phyloP scores from a whole-genome alignment of 208 protist species.

The Borovskyia barvae region DNA sequence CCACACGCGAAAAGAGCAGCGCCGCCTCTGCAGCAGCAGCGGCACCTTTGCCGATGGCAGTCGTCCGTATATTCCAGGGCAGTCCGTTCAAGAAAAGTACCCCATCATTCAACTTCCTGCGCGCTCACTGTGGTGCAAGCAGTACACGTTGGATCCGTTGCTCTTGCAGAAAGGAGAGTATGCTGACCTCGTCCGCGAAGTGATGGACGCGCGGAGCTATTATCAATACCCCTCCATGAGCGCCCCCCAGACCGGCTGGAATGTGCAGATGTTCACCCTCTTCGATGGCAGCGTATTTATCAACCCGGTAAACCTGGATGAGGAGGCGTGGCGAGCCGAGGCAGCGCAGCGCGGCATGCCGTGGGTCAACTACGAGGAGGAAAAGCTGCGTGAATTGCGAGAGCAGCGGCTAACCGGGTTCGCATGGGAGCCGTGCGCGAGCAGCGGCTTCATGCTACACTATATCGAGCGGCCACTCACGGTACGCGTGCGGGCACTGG shows the following conservation, averaged over 20 bases:
- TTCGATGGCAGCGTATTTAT: conserved; percentile 83
- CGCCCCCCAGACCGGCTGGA: conserved; percentile 87
- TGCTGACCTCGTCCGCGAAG: conserved; percentile 56
- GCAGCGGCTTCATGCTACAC: conserved; percentile 86
- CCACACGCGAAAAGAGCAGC: conserved; percentile 3
- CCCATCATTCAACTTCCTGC: conserved; percentile 86
- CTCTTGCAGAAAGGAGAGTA: conserved; percentile 47
- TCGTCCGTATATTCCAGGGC: conserved; percentile 11
- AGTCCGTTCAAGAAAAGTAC: conserved; percentile 27
- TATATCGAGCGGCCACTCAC: conserved; percentile 87
- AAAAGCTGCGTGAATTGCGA: conserved; percentile 51
- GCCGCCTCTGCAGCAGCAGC: conserved; percentile 6
- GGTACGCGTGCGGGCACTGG: conserved; percentile 48
- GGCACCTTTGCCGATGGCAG: conserved; percentile 3
- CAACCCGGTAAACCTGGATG: conserved; percentile 81
- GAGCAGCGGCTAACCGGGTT: conserved; percentile 59
- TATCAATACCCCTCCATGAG: conserved; percentile 89
- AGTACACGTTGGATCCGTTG: conserved; percentile 48
- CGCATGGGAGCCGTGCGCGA: conserved; percentile 90
- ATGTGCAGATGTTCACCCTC: conserved; percentile 87
- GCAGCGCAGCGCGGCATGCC: conserved; percentile 20
- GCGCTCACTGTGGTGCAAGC: conserved; percentile 72
- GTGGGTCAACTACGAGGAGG: conserved; percentile 42
- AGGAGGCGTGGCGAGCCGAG: conserved; percentile 36
- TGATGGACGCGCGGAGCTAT: conserved; percentile 67